Conservation (phyloP, 2,329 filamentous ascomycete genomes). For the Neopestalotiopsis sp. region DNA sequence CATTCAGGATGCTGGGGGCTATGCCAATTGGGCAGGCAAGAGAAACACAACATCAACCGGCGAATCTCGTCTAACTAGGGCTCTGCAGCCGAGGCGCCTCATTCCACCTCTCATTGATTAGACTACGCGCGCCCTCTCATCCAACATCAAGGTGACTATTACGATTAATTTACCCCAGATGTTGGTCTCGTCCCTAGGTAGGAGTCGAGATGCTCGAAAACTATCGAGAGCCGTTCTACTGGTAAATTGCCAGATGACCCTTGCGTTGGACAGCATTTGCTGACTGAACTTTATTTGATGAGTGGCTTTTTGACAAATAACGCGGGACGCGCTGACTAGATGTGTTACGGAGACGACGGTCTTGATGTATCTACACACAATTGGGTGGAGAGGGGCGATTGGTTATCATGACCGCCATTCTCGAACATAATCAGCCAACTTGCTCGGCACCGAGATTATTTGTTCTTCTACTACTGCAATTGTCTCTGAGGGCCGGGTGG, state of each 20-base stretch:
- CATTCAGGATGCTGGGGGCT: neutral
- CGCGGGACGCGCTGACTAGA: constrained; percentile 10
- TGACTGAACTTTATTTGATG: neutral
- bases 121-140: neutral
- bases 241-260: neutral
- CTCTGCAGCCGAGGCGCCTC: neutral
- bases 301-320: neutral
- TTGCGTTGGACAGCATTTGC: neutral
- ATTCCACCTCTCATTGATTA: neutral
- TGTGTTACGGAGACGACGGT: neutral
- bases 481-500: neutral
- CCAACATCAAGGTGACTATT: neutral
- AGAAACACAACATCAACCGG: constrained; percentile 1
- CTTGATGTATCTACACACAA: neutral
- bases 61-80: constrained; percentile 2
- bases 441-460: neutral
- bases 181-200: neutral
- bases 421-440: neutral
- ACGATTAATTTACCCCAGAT: neutral
- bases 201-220: too few relatives aligned
- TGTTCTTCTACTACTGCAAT: neutral
- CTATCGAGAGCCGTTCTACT: neutral
- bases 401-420: neutral
- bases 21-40: constrained; percentile 13
- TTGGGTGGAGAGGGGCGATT: neutral